Evolutionary conservation across 2,329 filamentous ascomycete species (phyloP).

Genomic region (Colletotrichum gloeosporioides): DNA sequence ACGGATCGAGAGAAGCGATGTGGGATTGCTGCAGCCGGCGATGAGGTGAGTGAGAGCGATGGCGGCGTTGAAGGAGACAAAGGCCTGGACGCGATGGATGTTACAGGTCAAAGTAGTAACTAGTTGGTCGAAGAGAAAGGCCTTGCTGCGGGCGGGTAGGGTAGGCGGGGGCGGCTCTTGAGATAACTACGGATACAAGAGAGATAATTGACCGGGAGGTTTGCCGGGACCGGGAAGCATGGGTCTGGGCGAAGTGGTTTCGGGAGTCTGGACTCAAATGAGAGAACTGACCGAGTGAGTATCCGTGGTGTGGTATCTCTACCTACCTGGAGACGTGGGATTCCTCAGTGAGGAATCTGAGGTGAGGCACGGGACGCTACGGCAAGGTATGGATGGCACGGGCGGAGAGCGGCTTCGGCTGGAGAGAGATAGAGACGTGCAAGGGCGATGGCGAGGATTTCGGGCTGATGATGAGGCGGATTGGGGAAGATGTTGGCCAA

Average conservation of each 20-base stretch:
- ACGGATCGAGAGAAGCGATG: neutral
- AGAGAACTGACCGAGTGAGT: neutral
- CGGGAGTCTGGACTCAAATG: neutral
- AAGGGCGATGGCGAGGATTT: neutral
- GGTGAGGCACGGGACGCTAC: neutral
- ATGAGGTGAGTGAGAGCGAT: neutral
- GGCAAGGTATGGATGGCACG: neutral
- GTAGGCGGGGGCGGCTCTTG: neutral
- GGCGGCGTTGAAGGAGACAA: neutral
- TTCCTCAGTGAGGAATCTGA: neutral
- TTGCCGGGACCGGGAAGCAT: conserved; percentile 4
- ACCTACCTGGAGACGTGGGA: neutral
- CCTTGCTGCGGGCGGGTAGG: neutral
- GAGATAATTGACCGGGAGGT: neutral
- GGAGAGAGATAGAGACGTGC: neutral
- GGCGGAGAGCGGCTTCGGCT: neutral
- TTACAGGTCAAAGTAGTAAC: neutral
- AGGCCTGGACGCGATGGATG: neutral
- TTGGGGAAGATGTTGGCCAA: neutral
- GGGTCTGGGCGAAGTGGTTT: neutral
- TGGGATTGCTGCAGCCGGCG: neutral
- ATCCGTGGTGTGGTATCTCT: neutral
- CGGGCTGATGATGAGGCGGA: neutral
- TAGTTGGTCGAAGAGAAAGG: neutral
- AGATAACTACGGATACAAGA: neutral